Base-by-base conservation (phyloP, 441 rosid genomes). In the Rhodomyrtus psidioides region DNA sequence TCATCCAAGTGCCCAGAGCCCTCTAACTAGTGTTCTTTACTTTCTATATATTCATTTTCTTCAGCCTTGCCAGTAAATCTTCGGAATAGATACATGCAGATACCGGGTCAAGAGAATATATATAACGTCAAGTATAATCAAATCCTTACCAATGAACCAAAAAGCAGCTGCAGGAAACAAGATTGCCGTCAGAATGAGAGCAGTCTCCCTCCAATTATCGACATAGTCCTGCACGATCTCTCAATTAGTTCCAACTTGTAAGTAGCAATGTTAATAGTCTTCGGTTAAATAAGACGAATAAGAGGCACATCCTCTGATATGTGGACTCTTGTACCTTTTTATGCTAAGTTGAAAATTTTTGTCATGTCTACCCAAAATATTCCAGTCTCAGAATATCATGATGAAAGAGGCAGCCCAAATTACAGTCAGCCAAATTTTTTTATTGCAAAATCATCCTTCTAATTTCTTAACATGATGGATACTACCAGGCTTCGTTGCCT, bases 141-240 rank as follows among this genome's bases (percentile, higher is more conserved):
- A 86, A 85, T 62, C 75, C 81, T 88, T 85, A 92, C 97, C 97
- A 84, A 90, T 89, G 34, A 90, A 89, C 96, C 97, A 93, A 83
- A 93, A 89, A 60, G 88, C 89, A 79, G 97, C 93, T 21, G 97
- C 93, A 28, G 92, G 90, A 87, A 94, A 93, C 90, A 94, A 86
- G 82, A 94, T 60, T 87, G 94, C 91, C 17, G 97, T 94, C 76
- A 94, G 89, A 62, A 90, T 90, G 86, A 93, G 96, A 53, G 97
- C 84, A 44, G 95, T 93, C 84, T 56, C 89, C 90, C 97, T 91
- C 97, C 97, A 93, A 81, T 93, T 93, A 87, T 93, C 88, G 27
- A 94, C 81, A 83, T 87, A 91, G 88, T 94, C 95, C 95, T 94
- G 91, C 54, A 75, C 27, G n/a, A 76, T 39, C 62, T 55, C 28